Evolutionary conservation across 2,329 filamentous ascomycete species (phyloP).

Genomic region (Cladobotryum protrusum): DNA sequence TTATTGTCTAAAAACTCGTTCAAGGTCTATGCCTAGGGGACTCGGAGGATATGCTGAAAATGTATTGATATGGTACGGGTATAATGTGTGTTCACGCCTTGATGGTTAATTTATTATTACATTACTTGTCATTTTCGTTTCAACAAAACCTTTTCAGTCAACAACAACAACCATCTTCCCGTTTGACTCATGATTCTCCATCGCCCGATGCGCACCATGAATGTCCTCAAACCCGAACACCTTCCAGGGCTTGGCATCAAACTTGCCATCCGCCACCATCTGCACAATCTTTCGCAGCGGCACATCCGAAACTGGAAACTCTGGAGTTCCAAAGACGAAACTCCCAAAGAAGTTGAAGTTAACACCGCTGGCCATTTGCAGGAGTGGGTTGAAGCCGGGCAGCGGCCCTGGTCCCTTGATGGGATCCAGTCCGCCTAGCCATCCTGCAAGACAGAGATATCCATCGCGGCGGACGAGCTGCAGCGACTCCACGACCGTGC

Average conservation of each 20-base stretch:
- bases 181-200: constrained; percentile 27
- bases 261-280: constrained; percentile 29
- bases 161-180: constrained; percentile 29
- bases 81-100: no score
- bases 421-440: constrained; percentile 26
- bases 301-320: constrained; percentile 32
- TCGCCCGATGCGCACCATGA: constrained; percentile 24
- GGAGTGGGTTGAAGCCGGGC: constrained; percentile 35
- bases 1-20: no score
- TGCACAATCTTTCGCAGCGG: constrained; percentile 32
- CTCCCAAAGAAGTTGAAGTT: constrained; percentile 40
- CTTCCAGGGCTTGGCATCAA: constrained; percentile 27
- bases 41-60: no score
- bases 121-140: no score
- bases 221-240: constrained; percentile 29
- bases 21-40: no score
- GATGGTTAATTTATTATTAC: no score
- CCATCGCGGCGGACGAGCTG: constrained; percentile 3
- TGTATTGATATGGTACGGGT: no score
- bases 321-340: constrained; percentile 28
- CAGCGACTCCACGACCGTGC: constrained; percentile 9
- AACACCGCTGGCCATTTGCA: constrained; percentile 39
- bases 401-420: constrained; percentile 21
- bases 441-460: constrained; percentile 8
- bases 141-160: no score